Evolutionary conservation across 257 asterid genomes (phyloP), one percentile per base, ranked within the genome.

Genomic region (Striga asiatica): DNA sequence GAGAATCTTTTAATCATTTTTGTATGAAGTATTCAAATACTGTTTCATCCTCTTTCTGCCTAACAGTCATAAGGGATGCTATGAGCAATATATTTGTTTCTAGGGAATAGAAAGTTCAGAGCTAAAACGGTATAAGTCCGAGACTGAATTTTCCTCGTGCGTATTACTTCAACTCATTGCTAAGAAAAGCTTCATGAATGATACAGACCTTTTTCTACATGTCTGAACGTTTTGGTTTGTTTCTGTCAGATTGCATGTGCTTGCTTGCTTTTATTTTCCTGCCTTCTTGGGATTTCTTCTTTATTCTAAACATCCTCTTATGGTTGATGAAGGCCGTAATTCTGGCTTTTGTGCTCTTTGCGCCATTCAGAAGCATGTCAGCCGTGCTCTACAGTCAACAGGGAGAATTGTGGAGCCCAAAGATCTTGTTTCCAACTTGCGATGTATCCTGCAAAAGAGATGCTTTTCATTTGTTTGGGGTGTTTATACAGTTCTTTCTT

Each of bases 321-420:
- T 66, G 56, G 23, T 68, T 21, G 65, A 20, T 81, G 81, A 71
- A 92, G 99, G 99, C 50, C 95, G 77, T 12, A 81, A 61, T 29
- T 80, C 97, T 55, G 99, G 99, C 19, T 92, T 92, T 70, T 92
- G 99, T 82, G 97, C 95, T 53, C 73, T 92, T 19, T 92, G 99
- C 74, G 95, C 99, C 63, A 88, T 92, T 56, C 99, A 92, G 77
- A 88, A 73, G 53, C 99, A 92, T 43, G 97, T 92, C 13, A 92
- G 86, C 75, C 93, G 89, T 70, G 99, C 99, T 67, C 70, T 92
- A 20, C 94, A 88, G 56, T 78, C 99, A 61, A 78, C 88, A 24
- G 99, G 99, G 73, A 88, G 94, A 75, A 82, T 83, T 60, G 61
- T 92, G 35, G 99, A 87, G 62, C 99, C 99, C 46, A 92, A 92